Evolutionary conservation across 192 early-diverging fungal genomes (phyloP).

Genomic region (Backusella luteola): DNA sequence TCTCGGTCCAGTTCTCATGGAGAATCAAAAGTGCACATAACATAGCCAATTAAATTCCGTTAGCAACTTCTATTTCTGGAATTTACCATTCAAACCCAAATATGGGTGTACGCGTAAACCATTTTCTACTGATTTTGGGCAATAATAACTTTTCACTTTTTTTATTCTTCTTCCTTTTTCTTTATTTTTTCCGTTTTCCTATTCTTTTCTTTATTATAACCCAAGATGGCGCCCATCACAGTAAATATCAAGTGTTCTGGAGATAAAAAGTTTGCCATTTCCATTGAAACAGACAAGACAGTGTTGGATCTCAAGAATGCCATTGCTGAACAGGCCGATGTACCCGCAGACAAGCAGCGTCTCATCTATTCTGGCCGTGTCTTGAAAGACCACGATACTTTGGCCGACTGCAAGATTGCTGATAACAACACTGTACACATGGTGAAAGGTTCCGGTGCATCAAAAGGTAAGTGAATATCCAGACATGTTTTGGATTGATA

Average conservation of each 20-base stretch:
- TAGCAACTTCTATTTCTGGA: not conserved
- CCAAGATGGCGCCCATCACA: slow-evolving; percentile 58
- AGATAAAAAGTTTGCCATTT: slow-evolving; percentile 69
- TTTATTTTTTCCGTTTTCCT: not conserved
- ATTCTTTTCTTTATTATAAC: not conserved
- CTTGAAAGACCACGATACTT: slow-evolving; percentile 85
- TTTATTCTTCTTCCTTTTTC: not conserved
- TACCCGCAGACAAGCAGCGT: slow-evolving; percentile 70
- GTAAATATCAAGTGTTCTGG: slow-evolving; percentile 75
- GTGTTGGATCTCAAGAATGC: slow-evolving; percentile 77
- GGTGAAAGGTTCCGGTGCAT: slow-evolving; percentile 63
- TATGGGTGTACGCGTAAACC: not conserved
- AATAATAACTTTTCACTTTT: not conserved
- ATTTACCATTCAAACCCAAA: not conserved
- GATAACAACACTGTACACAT: slow-evolving; percentile 92
- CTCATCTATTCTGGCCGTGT: slow-evolving; percentile 94
- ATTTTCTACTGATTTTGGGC: not conserved
- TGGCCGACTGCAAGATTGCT: slow-evolving; percentile 77
- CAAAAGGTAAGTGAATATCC: slow-evolving; percentile 15
- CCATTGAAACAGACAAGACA: slow-evolving; percentile 55
- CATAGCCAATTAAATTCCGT: too few relatives aligned
- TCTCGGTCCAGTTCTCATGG: too few relatives aligned
- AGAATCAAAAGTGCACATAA: too few relatives aligned
- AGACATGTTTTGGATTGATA: not conserved
- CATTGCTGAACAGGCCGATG: slow-evolving; percentile 63